Percentiles rank a stretch among this genome's conserved stretches.
Conservation (phyloP, 768 basidiomycete species). For the Psilocybe cyanescens region DNA sequence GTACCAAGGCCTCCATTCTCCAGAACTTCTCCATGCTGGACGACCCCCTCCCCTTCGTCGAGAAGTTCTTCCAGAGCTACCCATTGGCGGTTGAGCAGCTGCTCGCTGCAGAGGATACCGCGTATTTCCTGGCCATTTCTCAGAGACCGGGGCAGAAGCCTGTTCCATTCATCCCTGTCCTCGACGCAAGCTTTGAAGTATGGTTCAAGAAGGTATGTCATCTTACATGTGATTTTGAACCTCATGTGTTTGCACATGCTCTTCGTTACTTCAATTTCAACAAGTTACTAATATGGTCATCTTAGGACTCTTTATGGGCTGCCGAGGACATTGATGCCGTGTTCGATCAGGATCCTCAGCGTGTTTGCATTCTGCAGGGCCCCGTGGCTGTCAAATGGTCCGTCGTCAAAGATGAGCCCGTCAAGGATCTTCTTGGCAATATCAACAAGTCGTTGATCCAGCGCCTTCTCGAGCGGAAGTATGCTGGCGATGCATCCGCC, state of each 20-base stretch:
- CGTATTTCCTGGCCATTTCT: slow-evolving; percentile 94
- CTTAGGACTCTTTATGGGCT: slow-evolving; percentile 94
- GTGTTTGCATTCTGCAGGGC: slow-evolving; percentile 96
- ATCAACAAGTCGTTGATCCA: slow-evolving; percentile 79
- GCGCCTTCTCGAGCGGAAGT: slow-evolving; percentile 78
- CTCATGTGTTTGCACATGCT: slow-evolving; percentile 5
- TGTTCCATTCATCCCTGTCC: slow-evolving; percentile 95
- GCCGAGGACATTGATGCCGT: slow-evolving; percentile 99
- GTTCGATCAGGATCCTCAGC: slow-evolving; percentile 98
- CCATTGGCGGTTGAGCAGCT: slow-evolving; percentile 83
- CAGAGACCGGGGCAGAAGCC: slow-evolving; percentile 98
- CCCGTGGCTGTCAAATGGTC: slow-evolving; percentile 94
- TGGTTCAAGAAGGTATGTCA: slow-evolving; percentile 97
- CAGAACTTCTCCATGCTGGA: slow-evolving; percentile 86
- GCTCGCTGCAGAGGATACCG: slow-evolving; percentile 90
- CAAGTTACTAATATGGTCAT: slow-evolving; percentile 15
- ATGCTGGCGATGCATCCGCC: slow-evolving; percentile 71
- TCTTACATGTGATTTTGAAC: slow-evolving; percentile 16
- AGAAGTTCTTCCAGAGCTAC: slow-evolving; percentile 85
- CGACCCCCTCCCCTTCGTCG: slow-evolving; percentile 77
- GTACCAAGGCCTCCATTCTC: slow-evolving; percentile 80
- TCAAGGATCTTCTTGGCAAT: slow-evolving; percentile 89
- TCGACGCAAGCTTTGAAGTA: slow-evolving; percentile 92
- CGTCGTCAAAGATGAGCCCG: slow-evolving; percentile 88
- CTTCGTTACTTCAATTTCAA: slow-evolving; percentile 9